Base-by-base conservation (phyloP, 192 early-diverging fungal species). In the Entophlyctis luteolus region DNA sequence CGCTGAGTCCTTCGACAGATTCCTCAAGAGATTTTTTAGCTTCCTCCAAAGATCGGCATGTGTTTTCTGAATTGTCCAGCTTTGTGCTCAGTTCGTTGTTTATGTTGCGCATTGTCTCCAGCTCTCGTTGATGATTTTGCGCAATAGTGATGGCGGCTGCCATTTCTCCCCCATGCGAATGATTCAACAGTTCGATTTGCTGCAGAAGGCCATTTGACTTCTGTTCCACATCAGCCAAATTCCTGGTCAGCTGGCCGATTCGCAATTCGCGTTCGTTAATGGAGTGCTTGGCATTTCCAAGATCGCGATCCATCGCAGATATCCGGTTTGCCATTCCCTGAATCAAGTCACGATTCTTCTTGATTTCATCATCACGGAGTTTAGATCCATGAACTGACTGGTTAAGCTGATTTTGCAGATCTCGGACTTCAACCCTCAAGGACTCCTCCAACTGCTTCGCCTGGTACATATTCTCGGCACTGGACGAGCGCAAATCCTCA, bases 281-380 rank as follows among this genome's bases (percentile, higher is more conserved):
- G 28, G 35, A 12, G 29, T 16, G 31, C 25, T 63, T 63, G 4
- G 45, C 60, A 31, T 63, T 63, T 6, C 60, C 60, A 32, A 63
- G 27, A 6, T 63, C 60, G 2, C 60, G 60, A 49, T 63, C 60
- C 60, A 63, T 63, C 10, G 60, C 46, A 4, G 47, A 45, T 34
- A 63, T 63, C 4, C 60, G 42, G 0, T 48, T 48, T 31, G 60
- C 60, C 60, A 63, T 63, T 28, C 60, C 60, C 31, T 63, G 60
- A 63, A 63, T 63, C 60, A 63, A 32, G 16, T 63, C 60, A 20
- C 60, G 60, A 29, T 63, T 63, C 60, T 63, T 63, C 50, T 63
- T 63, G 47, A 63, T 63, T 49, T 63, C 60, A 4, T 63, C 60
- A 49, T 63, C 60, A 5, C 60, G 60, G 2, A 63, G 22, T 5